Evolutionary conservation across 2,329 filamentous ascomycete species (phyloP).

Genomic region (Ophioceras dolichostomum): DNA sequence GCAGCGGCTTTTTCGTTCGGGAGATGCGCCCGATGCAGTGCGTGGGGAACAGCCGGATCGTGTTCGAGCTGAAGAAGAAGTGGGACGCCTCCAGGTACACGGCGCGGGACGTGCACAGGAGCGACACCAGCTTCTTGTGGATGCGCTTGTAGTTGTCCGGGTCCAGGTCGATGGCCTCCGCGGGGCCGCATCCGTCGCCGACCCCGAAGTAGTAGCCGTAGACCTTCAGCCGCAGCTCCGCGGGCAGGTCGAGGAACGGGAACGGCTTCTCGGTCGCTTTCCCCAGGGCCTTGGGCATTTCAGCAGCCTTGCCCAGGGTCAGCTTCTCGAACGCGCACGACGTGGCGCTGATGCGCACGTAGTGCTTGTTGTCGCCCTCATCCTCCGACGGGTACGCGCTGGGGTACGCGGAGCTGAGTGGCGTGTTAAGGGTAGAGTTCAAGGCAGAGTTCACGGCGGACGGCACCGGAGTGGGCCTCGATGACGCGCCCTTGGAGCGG

Average conservation of each 20-base stretch:
- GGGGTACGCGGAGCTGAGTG: constrained; percentile 21
- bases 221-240: constrained; percentile 57
- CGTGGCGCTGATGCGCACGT: constrained; percentile 19
- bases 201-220: constrained; percentile 50
- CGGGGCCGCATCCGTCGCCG: constrained; percentile 19
- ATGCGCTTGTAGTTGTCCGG: constrained; percentile 52
- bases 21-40: constrained; percentile 48
- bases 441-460: constrained; percentile 14
- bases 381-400: constrained; percentile 24
- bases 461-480: not conserved
- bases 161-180: constrained; percentile 49
- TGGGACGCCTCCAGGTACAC: constrained; percentile 52
- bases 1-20: constrained; percentile 60
- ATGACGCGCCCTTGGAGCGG: not conserved
- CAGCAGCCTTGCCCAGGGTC: constrained; percentile 23
- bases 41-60: constrained; percentile 56
- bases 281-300: constrained; percentile 4
- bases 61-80: constrained; percentile 51
- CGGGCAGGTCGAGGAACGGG: constrained; percentile 53
- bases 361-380: constrained; percentile 11
- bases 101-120: constrained; percentile 48
- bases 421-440: constrained; percentile 20
- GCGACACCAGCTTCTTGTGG: constrained; percentile 38
- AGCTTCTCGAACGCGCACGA: constrained; percentile 28
- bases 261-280: constrained; percentile 32